Percentiles rank a stretch among this genome's conserved stretches.
Conservation (phyloP, 257 asterid genomes). For the Nicotiana obtusifolia region DNA sequence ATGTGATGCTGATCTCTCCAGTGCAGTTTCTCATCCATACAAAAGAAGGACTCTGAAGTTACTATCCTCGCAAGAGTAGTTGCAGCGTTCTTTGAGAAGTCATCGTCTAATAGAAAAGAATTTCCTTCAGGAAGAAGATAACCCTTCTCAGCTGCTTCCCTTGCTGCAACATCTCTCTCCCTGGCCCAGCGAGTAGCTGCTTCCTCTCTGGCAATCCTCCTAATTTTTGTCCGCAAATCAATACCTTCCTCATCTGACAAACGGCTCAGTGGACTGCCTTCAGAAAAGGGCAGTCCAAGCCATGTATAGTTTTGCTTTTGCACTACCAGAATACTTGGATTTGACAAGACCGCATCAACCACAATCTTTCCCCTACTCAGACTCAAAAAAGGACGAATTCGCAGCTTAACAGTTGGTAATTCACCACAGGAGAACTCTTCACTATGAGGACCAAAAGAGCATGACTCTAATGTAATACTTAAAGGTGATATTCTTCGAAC, state of each 20-base stretch:
- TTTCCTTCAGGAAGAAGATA: slow-evolving; percentile 54
- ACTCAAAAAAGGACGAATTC: slow-evolving; percentile 88
- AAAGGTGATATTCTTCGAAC: slow-evolving; percentile 85
- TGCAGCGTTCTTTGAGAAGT: slow-evolving; percentile 40
- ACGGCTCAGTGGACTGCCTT: slow-evolving; percentile 55
- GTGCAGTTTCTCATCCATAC: slow-evolving; percentile 68
- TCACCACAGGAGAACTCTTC: slow-evolving; percentile 95
- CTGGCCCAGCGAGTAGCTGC: slow-evolving; percentile 58
- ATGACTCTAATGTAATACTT: slow-evolving; percentile 88
- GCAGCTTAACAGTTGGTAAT: slow-evolving; percentile 70
- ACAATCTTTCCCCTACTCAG: slow-evolving; percentile 87
- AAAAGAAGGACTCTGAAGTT: slow-evolving; percentile 52
- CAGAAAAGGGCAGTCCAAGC: slow-evolving; percentile 87
- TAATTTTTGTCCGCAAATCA: slow-evolving; percentile 74
- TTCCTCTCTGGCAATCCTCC: slow-evolving; percentile 87
- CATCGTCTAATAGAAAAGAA: slow-evolving; percentile 42
- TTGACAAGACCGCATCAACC: slow-evolving; percentile 72
- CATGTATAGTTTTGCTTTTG: slow-evolving; percentile 83
- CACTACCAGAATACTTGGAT: slow-evolving; percentile 71
- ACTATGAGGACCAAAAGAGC: slow-evolving; percentile 80
- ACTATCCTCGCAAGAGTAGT: slow-evolving; percentile 44
- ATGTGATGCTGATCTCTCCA: slow-evolving; percentile 97
- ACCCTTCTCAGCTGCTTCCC: slow-evolving; percentile 71
- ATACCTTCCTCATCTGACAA: slow-evolving; percentile 87
- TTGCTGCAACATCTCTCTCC: slow-evolving; percentile 82